Evolutionary conservation across 2,329 filamentous ascomycete species (phyloP), one percentile per base, ranked within the genome.

Genomic region (Blumeria graminis): DNA sequence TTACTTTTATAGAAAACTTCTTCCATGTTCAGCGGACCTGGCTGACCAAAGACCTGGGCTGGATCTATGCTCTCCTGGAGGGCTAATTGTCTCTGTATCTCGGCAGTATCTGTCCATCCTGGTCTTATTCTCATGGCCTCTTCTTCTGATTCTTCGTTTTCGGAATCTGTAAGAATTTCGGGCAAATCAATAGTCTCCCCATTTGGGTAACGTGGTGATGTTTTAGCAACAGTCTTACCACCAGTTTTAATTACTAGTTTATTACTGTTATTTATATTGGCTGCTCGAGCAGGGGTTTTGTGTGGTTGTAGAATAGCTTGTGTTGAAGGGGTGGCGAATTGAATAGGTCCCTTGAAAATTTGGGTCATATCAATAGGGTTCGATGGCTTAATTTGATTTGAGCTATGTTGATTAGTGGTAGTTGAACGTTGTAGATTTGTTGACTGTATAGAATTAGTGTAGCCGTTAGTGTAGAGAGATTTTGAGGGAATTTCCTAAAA

Each of bases 91-190:
- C 78, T 74, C 16, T 82, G 79, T 50, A 98, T 76, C 60, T 86
- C 83, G 10, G 90, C 89, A 2, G 86, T 86, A 65, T 94, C 84
- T 4, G 87, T 88, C 92, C 92, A 98, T 7, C 80, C 78, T 1
- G 87, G 85, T 14, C 86, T 77, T 56, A 70, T 72, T 64, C 86
- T 80, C 52, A 75, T 75, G 6, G 71, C 71, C 13, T 79, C 45
- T 34, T 43, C 77, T 43, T 83, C 78, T 6, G 76, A 78, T 59
- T 90, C 84, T 53, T 90, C 84, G 58, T 94, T 86, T 64, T 94
- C 89, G 34, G 87, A 88, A 66, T 98, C 93, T 1, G 92, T 96
- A 60, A 88, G 81, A 62, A 98, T 96, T 62, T 98, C 92, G 0
- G 92, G 90, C 3, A 98, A 78, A 62, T 92, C 84, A 64, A 98